Conservation (phyloP, 2,329 filamentous ascomycete species). For the Aspergillus fijiensis region DNA sequence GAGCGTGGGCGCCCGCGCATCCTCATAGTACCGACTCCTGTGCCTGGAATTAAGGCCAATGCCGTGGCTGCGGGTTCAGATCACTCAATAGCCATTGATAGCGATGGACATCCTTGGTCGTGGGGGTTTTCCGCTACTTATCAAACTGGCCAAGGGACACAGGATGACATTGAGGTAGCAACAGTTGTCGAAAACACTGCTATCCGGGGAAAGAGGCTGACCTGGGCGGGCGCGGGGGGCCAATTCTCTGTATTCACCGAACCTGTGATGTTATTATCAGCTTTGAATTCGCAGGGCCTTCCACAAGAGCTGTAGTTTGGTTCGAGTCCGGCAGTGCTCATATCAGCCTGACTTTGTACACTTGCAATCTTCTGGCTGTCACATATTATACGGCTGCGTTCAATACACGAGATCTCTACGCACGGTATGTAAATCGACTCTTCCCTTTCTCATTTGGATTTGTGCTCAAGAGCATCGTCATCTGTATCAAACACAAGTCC, state of each 20-base stretch:
- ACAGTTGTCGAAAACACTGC: slow-evolving; percentile 83
- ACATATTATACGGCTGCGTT: neutral
- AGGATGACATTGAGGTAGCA: slow-evolving; percentile 76
- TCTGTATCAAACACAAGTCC: neutral
- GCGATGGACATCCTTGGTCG: slow-evolving; percentile 67
- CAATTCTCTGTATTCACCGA: slow-evolving; percentile 60
- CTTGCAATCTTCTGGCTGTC: neutral
- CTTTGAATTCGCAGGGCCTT: neutral
- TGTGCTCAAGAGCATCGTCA: neutral
- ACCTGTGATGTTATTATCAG: slow-evolving; percentile 21
- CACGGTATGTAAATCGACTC: neutral
- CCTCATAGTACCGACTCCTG: slow-evolving; percentile 62
- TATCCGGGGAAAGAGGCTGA: slow-evolving; percentile 70
- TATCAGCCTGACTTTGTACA: neutral
- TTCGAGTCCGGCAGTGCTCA: neutral
- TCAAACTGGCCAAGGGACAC: slow-evolving; percentile 73
- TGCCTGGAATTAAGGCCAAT: slow-evolving; percentile 60
- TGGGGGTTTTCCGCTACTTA: slow-evolving; percentile 83
- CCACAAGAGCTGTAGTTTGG: neutral
- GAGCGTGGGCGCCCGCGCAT: slow-evolving; percentile 67
- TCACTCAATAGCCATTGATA: slow-evolving; percentile 69
- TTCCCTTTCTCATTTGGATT: neutral
- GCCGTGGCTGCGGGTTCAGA: slow-evolving; percentile 66
- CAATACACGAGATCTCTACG: neutral
- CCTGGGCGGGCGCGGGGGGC: slow-evolving; percentile 80